phyloP scores from a whole-genome alignment of 768 basidiomycete genomes.

The Plicaturopsis crispa region DNA sequence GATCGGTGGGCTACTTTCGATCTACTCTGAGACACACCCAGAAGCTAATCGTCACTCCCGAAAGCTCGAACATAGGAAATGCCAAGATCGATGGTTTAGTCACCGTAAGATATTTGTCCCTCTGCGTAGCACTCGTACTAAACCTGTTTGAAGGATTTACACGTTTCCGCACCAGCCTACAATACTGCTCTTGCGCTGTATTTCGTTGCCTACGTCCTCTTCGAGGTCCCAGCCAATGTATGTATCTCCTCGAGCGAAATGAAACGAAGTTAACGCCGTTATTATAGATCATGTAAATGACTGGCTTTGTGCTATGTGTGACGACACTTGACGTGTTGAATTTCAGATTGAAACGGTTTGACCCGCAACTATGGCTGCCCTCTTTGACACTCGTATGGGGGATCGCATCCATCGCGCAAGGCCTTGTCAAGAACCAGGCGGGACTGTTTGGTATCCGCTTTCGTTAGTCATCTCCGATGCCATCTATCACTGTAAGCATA shows the following conservation, averaged over 20 bases:
- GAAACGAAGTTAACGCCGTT: too few relatives aligned
- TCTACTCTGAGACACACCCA: neutral
- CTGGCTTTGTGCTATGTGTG: neutral
- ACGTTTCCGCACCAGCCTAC: constrained; percentile 41
- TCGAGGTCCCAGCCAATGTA: constrained; percentile 55
- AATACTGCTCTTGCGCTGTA: constrained; percentile 53
- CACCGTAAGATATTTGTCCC: constrained; percentile 29
- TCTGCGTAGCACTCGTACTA: neutral
- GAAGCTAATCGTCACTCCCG: neutral
- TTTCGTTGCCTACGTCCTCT: constrained; percentile 54
- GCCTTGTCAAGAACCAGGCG: constrained; percentile 44
- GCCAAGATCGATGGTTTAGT: constrained; percentile 45
- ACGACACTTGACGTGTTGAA: constrained; percentile 1
- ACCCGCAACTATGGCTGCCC: constrained; percentile 56
- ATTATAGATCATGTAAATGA: constrained; percentile 32
- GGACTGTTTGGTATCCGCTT: constrained; percentile 50
- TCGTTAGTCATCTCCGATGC: constrained; percentile 11
- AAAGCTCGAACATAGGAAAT: constrained; percentile 29
- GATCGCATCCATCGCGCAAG: constrained; percentile 44
- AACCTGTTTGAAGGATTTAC: constrained; percentile 42
- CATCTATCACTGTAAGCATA: neutral
- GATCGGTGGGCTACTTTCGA: constrained; percentile 20
- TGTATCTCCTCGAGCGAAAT: too few relatives aligned
- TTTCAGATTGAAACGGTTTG: constrained; percentile 45
- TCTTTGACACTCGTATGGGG: constrained; percentile 55